phyloP scores from a whole-genome alignment of 2,329 filamentous ascomycete genomes.

The Aspergillus nomiae region DNA sequence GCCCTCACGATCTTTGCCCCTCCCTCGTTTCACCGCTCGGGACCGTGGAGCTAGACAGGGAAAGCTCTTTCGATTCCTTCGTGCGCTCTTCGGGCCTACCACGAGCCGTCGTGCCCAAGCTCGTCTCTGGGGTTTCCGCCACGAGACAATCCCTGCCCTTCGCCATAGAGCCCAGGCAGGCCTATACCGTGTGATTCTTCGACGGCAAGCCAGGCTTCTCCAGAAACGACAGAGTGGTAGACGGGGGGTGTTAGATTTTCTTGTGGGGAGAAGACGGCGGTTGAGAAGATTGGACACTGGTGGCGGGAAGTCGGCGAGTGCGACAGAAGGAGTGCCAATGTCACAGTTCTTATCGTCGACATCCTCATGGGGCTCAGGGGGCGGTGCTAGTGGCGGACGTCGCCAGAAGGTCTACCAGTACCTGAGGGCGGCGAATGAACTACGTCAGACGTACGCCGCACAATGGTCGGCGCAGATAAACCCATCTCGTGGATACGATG shows the following conservation, averaged over 20 bases:
- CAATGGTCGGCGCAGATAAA: conserved; percentile 53
- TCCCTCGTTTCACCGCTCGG: conserved; percentile 18
- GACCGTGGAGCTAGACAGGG: conserved; percentile 17
- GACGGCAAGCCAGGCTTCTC: conserved; percentile 60
- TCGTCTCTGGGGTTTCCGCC: conserved; percentile 68
- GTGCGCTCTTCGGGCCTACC: conserved; percentile 65
- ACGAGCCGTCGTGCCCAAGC: conserved; percentile 65
- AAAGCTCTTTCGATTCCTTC: conserved; percentile 55
- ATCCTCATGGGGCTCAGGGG: conserved; percentile 26
- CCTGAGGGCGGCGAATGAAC: conserved; percentile 70
- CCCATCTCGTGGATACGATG: conserved; percentile 40
- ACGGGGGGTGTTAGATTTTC: conserved; percentile 26
- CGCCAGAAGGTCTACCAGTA: conserved; percentile 77
- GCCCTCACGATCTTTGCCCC: conserved; percentile 16
- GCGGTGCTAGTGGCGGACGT: conserved; percentile 55
- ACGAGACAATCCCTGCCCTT: conserved; percentile 72
- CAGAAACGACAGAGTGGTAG: conserved; percentile 42
- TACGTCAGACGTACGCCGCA: conserved; percentile 67
- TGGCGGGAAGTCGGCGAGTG: conserved; percentile 20
- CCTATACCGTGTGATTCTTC: conserved; percentile 73
- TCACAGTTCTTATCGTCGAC: conserved; percentile 29
- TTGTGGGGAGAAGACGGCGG: conserved; percentile 28
- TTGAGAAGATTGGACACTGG: conserved; percentile 18
- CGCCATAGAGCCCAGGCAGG: conserved; percentile 72
- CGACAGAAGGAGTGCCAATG: conserved; percentile 23